A percentile compares a stretch with the other conserved stretches of the same genome.
Conservation (phyloP, 768 basidiomycete species). For the Naganishia antarctica region DNA sequence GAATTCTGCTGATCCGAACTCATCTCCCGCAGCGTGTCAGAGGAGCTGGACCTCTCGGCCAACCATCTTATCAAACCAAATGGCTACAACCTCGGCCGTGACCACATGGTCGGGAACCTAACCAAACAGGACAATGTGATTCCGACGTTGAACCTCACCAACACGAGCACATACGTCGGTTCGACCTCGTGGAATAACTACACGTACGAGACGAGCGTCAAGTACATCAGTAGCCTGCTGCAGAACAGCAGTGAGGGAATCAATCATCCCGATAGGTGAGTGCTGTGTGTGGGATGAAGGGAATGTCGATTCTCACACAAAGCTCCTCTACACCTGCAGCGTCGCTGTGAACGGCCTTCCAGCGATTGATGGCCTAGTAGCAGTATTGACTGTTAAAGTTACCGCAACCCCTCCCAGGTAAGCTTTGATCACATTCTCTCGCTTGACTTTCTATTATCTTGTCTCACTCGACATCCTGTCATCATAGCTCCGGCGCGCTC, state of each 20-base stretch:
- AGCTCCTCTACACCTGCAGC: constrained; percentile 13
- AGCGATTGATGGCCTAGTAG: constrained; percentile 76
- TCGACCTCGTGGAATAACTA: constrained; percentile 62
- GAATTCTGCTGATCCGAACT: not conserved
- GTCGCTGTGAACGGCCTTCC: constrained; percentile 36
- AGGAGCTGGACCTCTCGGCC: constrained; percentile 50
- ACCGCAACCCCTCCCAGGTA: constrained; percentile 37
- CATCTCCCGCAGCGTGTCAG: constrained; percentile 28
- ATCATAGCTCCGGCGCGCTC: constrained; percentile 1
- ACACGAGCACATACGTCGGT: constrained; percentile 61
- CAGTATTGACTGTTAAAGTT: constrained; percentile 69
- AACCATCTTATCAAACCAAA: constrained; percentile 68
- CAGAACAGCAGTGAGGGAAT: constrained; percentile 58
- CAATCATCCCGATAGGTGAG: constrained; percentile 43
- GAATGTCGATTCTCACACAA: too few species aligned
- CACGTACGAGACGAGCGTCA: constrained; percentile 66
- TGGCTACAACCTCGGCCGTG: constrained; percentile 78
- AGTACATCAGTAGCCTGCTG: constrained; percentile 68
- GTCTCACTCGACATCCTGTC: too few species aligned
- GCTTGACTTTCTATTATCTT: not conserved
- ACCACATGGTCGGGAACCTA: constrained; percentile 79
- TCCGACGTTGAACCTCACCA: constrained; percentile 52
- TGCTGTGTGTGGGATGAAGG: not conserved
- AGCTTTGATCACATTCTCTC: not conserved
- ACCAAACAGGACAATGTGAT: constrained; percentile 53